These are phyloP conservation scores for Candida tunisiensis DNA, from an alignment of 1,139 yeast species.

Conservation along the genomic window DNA sequence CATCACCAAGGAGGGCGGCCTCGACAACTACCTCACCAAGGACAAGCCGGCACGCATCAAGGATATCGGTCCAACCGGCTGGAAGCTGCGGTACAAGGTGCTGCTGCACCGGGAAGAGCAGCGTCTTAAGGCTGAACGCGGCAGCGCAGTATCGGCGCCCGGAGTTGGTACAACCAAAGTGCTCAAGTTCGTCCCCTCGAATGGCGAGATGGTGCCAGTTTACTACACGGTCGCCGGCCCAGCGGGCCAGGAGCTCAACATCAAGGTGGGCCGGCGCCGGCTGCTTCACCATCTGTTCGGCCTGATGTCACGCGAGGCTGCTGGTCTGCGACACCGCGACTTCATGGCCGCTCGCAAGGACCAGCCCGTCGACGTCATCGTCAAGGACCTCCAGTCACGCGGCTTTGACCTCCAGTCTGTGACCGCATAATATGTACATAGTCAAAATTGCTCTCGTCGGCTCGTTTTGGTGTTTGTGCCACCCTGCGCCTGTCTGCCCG, in stretches of 20 bases:
- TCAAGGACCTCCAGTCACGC: conserved; percentile 5
- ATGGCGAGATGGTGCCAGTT: conserved; percentile 21
- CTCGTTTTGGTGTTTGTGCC: too few species aligned
- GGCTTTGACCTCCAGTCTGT: conserved; percentile 10
- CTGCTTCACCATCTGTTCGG: conserved; percentile 25
- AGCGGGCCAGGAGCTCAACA: conserved; percentile 27
- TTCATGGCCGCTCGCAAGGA: too few species aligned
- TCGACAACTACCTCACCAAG: conserved; percentile 73
- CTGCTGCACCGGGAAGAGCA: conserved; percentile 17
- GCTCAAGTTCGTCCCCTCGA: conserved; percentile 4
- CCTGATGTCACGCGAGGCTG: too few species aligned
- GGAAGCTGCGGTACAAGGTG: conserved; percentile 71
- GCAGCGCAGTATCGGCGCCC: too few species aligned
- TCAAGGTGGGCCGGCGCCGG: conserved; percentile 48
- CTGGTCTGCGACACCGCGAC: too few species aligned
- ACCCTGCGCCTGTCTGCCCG: too few species aligned
- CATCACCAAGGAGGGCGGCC: conserved; percentile 83
- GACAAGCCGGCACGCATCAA: conserved; percentile 80
- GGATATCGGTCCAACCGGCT: conserved; percentile 83
- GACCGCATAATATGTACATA: too few species aligned
- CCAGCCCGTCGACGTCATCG: conserved; percentile 1
- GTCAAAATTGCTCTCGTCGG: too few species aligned
- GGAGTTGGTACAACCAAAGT: conserved; percentile 9
- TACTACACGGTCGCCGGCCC: conserved; percentile 31
- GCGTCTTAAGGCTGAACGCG: conserved; percentile 10